Evolutionary conservation across 2,329 filamentous ascomycete species (phyloP).

Genomic region (Colletotrichum sidae): DNA sequence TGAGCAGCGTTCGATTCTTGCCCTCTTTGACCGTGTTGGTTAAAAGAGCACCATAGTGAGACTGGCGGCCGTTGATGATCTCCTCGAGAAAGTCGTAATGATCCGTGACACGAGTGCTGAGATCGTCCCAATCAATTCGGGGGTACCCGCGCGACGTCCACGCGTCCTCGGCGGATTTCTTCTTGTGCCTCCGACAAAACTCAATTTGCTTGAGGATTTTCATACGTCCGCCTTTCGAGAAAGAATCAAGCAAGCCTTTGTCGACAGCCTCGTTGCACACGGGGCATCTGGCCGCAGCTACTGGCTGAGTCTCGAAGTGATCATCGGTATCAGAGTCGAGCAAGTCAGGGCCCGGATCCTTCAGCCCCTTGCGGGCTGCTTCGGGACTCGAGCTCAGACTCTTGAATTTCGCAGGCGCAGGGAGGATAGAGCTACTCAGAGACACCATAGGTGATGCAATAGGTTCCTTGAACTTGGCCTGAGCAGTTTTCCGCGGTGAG

Average conservation of each 20-base stretch:
- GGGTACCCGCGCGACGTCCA: slow-evolving; percentile 73
- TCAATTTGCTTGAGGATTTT: slow-evolving; percentile 68
- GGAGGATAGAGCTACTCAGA: slow-evolving; percentile 14
- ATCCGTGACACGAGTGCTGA: slow-evolving; percentile 68
- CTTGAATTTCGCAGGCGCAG: neutral
- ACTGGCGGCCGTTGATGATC: slow-evolving; percentile 70
- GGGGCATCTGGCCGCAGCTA: slow-evolving; percentile 65
- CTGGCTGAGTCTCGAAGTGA: neutral
- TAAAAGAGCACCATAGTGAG: slow-evolving; percentile 71
- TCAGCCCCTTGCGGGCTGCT: slow-evolving; percentile 1
- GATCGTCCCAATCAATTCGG: slow-evolving; percentile 73
- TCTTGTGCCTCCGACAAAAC: slow-evolving; percentile 75
- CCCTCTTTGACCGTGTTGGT: slow-evolving; percentile 67
- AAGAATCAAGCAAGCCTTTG: slow-evolving; percentile 62
- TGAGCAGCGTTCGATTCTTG: slow-evolving; percentile 69
- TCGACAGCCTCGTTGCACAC: slow-evolving; percentile 74
- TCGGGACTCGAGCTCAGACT: neutral
- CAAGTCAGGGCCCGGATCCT: slow-evolving; percentile 31
- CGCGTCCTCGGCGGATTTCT: slow-evolving; percentile 59
- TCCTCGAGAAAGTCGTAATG: slow-evolving; percentile 67
- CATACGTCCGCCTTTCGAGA: slow-evolving; percentile 60
- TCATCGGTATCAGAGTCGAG: slow-evolving; percentile 18
- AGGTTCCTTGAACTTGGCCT: slow-evolving; percentile 14
- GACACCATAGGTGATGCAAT: slow-evolving; percentile 12
- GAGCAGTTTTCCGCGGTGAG: slow-evolving; percentile 1